Conservation (phyloP, 495 filamentous ascomycete species). For the Aspergillus baeticus region DNA sequence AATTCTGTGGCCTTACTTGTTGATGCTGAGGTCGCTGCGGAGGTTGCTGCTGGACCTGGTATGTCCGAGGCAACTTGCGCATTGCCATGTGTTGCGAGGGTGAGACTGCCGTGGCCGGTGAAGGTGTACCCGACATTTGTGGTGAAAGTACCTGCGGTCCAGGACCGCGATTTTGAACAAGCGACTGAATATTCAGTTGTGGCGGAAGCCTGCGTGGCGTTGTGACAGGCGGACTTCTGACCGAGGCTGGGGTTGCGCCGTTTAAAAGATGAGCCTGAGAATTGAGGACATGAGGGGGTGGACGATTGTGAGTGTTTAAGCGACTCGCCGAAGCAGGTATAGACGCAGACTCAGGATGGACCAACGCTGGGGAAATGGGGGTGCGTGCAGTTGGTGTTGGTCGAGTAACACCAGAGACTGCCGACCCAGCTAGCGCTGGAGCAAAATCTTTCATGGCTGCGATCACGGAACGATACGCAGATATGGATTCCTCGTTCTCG, state of each 20-base stretch:
- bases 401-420: not conserved
- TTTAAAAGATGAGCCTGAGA: not conserved
- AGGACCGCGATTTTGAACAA: not conserved
- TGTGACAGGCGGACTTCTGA: slow-evolving; percentile 1
- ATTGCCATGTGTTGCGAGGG: not conserved
- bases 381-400: not conserved
- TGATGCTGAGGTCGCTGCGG: not conserved
- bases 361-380: not conserved
- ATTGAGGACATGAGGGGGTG: not conserved
- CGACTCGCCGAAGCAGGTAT: not conserved
- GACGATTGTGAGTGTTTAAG: not conserved
- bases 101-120: not conserved
- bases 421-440: not conserved
- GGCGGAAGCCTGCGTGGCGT: not conserved
- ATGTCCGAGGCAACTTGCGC: not conserved
- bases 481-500: slow-evolving; percentile 17
- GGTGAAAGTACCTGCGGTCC: not conserved
- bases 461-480: slow-evolving; percentile 9
- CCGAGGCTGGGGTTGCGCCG: not conserved
- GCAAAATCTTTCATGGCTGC: not conserved
- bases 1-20: not conserved
- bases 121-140: not conserved
- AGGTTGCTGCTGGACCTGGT: slow-evolving; percentile 4
- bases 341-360: not conserved
- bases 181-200: not conserved